A percentile compares a stretch with the other conserved stretches of the same genome.
Evolutionary conservation across 2,329 filamentous ascomycete genomes (phyloP).

Genomic region (Cladosporium sp.): DNA sequence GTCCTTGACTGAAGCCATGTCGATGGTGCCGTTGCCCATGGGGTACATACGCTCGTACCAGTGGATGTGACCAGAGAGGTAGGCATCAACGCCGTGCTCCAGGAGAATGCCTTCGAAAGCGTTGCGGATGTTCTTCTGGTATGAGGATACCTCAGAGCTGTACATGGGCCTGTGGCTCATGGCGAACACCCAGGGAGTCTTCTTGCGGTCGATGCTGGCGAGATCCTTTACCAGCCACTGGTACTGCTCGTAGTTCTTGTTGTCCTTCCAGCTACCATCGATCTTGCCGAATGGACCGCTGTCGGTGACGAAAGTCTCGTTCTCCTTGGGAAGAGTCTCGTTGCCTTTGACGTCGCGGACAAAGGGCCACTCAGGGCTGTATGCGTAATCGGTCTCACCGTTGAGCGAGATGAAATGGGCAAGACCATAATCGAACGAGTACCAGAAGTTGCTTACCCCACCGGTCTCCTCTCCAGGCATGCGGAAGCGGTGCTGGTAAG

Average conservation of each 20-base stretch:
- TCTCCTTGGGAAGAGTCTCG: slow-evolving; percentile 33
- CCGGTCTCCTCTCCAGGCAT: slow-evolving; percentile 47
- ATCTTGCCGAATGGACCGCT: slow-evolving; percentile 44
- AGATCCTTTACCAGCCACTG: slow-evolving; percentile 45
- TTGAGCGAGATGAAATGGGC: slow-evolving; percentile 48
- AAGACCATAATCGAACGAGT: slow-evolving; percentile 51
- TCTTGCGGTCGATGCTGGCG: slow-evolving; percentile 40
- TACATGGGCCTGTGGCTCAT: slow-evolving; percentile 50
- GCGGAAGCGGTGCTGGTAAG: slow-evolving; percentile 48
- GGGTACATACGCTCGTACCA: slow-evolving; percentile 39
- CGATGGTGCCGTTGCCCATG: slow-evolving; percentile 19
- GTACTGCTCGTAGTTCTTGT: slow-evolving; percentile 41
- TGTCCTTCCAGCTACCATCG: neutral
- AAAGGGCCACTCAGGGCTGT: slow-evolving; percentile 33
- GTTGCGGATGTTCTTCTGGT: slow-evolving; percentile 26
- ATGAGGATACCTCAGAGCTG: slow-evolving; percentile 27
- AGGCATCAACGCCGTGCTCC: slow-evolving; percentile 44
- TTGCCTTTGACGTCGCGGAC: slow-evolving; percentile 35
- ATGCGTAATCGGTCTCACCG: slow-evolving; percentile 48
- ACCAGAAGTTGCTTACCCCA: slow-evolving; percentile 51
- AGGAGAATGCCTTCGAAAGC: slow-evolving; percentile 46
- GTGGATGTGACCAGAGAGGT: slow-evolving; percentile 41
- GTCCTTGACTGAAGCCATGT: slow-evolving; percentile 36
- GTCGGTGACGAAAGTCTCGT: slow-evolving; percentile 34
- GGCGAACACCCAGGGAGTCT: slow-evolving; percentile 49